phyloP scores from a whole-genome alignment of 2,329 filamentous ascomycete genomes.

The Pseudocercospora pini-densiflorae region DNA sequence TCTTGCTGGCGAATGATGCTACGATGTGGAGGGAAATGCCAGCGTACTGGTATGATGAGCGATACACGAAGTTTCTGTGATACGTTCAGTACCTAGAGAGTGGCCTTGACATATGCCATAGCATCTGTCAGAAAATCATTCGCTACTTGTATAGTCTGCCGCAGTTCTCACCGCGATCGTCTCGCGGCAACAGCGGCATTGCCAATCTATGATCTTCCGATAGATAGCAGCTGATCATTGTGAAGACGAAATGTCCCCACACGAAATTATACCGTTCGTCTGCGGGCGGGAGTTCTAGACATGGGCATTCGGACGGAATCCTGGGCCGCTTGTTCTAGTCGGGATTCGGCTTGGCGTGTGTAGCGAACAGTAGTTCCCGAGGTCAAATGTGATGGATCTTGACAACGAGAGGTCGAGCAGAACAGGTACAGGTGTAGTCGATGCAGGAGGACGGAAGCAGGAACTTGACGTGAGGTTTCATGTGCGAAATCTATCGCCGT shows the following conservation, averaged over 20 bases:
- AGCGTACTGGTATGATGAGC: no score
- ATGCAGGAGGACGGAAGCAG: background rate
- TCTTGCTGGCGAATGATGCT: no score
- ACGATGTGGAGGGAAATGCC: no score
- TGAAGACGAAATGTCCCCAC: background rate
- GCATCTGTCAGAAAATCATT: no score
- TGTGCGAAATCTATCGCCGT: background rate
- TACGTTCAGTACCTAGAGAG: no score
- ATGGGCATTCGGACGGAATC: background rate
- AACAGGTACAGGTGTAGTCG: background rate
- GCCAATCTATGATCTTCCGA: background rate
- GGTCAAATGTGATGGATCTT: slow-evolving; percentile 9
- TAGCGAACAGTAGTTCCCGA: slow-evolving; percentile 2
- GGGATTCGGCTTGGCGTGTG: background rate
- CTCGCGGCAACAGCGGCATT: background rate
- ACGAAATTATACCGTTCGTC: background rate
- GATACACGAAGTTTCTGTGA: no score
- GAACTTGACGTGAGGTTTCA: background rate
- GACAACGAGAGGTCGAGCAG: slow-evolving; percentile 6
- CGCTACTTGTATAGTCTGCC: background rate
- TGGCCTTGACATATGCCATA: no score
- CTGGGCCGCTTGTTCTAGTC: background rate
- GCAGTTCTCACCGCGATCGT: no score
- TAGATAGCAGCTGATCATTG: slow-evolving; percentile 1
- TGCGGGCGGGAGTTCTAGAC: background rate